These are phyloP conservation scores for Chaetomiaceae sp. DNA, from an alignment of 2,329 filamentous ascomycete species.

Conservation along the genomic window DNA sequence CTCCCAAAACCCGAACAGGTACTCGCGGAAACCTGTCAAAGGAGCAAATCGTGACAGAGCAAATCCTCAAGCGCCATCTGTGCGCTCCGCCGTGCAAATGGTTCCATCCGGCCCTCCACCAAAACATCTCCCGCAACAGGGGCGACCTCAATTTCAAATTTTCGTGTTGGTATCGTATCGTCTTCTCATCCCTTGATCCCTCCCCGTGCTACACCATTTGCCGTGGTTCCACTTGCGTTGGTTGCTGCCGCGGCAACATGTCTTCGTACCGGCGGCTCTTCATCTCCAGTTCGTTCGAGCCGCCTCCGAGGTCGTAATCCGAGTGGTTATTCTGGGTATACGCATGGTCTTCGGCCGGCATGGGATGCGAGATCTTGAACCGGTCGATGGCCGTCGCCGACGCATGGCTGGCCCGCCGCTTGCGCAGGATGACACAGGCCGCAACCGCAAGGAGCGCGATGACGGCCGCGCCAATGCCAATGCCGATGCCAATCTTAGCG, in stretches of 20 bases:
- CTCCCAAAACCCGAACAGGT: no score
- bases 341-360: conserved; percentile 39
- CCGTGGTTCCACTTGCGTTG: conserved; percentile 40
- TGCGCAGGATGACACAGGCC: conserved; percentile 35
- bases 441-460: conserved; percentile 35
- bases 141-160: no score
- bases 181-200: neutral
- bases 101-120: no score
- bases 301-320: conserved; percentile 31
- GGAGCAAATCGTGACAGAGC: no score
- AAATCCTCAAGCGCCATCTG: no score
- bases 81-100: no score
- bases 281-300: conserved; percentile 41
- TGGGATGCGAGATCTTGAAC: conserved; percentile 46
- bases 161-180: neutral
- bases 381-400: conserved; percentile 22
- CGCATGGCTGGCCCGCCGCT: conserved; percentile 12
- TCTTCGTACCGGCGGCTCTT: conserved; percentile 52
- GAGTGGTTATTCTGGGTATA: conserved; percentile 34
- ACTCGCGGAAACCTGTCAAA: no score
- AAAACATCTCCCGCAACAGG: no score
- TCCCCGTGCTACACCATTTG: conserved; percentile 27
- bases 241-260: conserved; percentile 47
- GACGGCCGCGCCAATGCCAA: conserved; percentile 39
- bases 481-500: conserved; percentile 45